These are phyloP conservation scores for Onygenales sp. DNA, from an alignment of 2,329 filamentous ascomycete species.

Conservation along the genomic window DNA sequence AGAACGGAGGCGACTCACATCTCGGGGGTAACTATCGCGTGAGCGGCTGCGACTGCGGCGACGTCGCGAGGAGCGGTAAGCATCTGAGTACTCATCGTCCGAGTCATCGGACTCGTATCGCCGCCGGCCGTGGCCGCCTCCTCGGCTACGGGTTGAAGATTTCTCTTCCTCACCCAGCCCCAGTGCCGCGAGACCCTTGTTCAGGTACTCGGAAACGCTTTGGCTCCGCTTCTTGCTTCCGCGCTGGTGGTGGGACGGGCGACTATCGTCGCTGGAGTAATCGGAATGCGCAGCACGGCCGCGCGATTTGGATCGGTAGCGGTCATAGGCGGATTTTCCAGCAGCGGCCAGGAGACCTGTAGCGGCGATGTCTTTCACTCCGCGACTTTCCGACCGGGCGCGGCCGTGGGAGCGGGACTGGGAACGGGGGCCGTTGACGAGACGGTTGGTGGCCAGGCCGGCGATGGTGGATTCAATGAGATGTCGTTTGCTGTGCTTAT, in stretches of 20 bases:
- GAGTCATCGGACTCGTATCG: conserved; percentile 21
- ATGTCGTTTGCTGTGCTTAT: conserved; percentile 68
- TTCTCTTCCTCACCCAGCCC: conserved; percentile 27
- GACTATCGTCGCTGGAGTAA: conserved; percentile 43
- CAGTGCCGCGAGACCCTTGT: conserved; percentile 35
- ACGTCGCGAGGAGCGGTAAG: conserved; percentile 18
- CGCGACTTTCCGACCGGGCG: conserved; percentile 34
- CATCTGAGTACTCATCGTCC: conserved; percentile 31
- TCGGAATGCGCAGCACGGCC: conserved; percentile 16
- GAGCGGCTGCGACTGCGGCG: conserved; percentile 14
- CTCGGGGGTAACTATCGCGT: conserved; percentile 16
- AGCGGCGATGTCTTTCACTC: conserved; percentile 35
- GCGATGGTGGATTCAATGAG: conserved; percentile 80
- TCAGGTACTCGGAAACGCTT: conserved; percentile 37
- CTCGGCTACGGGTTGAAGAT: conserved; percentile 19
- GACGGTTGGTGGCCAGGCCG: conserved; percentile 73
- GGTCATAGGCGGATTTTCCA: conserved; percentile 38
- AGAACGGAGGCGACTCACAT: conserved; percentile 34
- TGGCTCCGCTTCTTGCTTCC: conserved; percentile 34
- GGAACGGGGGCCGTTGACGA: conserved; percentile 73
- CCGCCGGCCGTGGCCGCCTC: conserved; percentile 22
- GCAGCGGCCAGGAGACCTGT: conserved; percentile 37
- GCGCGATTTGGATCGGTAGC: conserved; percentile 33
- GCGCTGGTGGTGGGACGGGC: conserved; percentile 41
- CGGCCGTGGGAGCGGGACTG: conserved; percentile 54